Evolutionary conservation across 1,139 yeast species (phyloP), one percentile per base, ranked within the genome.

Genomic region (Blastobotrys raffinosifermentans): DNA sequence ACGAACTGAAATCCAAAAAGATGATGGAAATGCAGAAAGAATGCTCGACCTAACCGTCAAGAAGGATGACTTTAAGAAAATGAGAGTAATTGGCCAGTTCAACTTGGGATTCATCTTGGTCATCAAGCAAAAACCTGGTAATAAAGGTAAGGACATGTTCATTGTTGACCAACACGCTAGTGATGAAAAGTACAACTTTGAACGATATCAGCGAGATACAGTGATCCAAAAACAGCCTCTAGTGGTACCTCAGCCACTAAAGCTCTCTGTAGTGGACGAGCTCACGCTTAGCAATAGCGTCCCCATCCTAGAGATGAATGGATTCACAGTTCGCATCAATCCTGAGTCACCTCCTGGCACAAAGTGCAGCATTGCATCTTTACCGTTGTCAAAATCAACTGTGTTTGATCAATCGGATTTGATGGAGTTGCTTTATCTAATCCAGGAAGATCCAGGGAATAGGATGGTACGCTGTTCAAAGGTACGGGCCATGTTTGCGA

Each of bases 121-220:
- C 0, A 72, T 76, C 1, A 64, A 73, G 38, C 47, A 51, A 4
- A 46, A 53, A n/a, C 41, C 60, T n/a, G 51, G 51, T 13, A 36
- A 43, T 3, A 35, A 47, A n/a, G 60, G 60, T 9, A 61, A 63
- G 29, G 86, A 85, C 54, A 56, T 91, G 29, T 87, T 91, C 51
- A 89, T 91, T 31, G 72, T 91, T 34, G 99, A 91, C 57, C 99
- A 91, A 60, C 99, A 91, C 63, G 98, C 98, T 1, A 84, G 95
- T 46, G 98, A 91, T 61, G 99, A 91, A 55, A 91, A 87, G 53
- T 85, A 54, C 61, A 91, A 91, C 58, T 91, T 85, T 64, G 98
- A 93, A 57, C 67, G 66, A 37, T 63, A 86, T 14, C 77, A 74
- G 43, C 55, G 60, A 19, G 69, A 68, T 8, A 76, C 83, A 0